These are phyloP conservation scores for Vanilla planifolia DNA, from an alignment of 106 monocot species.

Conservation along the genomic window DNA sequence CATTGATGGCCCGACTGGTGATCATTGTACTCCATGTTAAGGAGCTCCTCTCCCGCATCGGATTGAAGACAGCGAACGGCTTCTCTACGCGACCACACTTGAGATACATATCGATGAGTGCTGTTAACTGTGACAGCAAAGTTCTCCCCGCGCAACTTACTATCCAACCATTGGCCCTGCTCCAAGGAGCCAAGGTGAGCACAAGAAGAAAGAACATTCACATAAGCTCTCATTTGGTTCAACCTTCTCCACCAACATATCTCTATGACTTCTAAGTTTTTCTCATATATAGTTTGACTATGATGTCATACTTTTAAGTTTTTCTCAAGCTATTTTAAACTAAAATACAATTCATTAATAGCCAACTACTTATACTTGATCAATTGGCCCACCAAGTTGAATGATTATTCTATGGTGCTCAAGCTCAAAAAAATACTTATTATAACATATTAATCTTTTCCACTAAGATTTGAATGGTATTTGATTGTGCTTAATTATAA, in stretches of 20 bases:
- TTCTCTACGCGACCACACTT: constrained; percentile 23
- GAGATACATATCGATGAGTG: constrained; percentile 28
- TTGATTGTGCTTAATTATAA: no score
- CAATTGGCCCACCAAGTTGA: no score
- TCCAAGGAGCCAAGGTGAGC: constrained; percentile 25
- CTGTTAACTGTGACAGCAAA: constrained; percentile 7
- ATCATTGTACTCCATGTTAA: constrained; percentile 29
- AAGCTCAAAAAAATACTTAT: no score
- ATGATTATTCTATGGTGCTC: no score
- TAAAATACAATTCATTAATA: no score
- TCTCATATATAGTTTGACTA: no score
- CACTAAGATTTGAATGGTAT: no score
- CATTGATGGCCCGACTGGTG: constrained; percentile 19
- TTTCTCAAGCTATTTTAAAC: no score
- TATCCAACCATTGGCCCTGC: constrained; percentile 22
- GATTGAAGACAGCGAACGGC: constrained; percentile 15
- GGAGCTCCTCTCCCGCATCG: constrained; percentile 8
- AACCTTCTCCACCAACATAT: constrained; percentile 24
- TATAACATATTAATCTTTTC: no score
- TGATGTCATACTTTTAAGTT: no score
- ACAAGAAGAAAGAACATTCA: constrained; percentile 20
- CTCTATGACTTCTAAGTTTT: no score
- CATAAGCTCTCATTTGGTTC: constrained; percentile 27
- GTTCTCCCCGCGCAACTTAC: background rate
- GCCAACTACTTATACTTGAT: no score